A percentile compares a stretch with the other conserved stretches of the same genome.
Evolutionary conservation across 768 basidiomycete genomes (phyloP).

Genomic region (Vararia minispora): DNA sequence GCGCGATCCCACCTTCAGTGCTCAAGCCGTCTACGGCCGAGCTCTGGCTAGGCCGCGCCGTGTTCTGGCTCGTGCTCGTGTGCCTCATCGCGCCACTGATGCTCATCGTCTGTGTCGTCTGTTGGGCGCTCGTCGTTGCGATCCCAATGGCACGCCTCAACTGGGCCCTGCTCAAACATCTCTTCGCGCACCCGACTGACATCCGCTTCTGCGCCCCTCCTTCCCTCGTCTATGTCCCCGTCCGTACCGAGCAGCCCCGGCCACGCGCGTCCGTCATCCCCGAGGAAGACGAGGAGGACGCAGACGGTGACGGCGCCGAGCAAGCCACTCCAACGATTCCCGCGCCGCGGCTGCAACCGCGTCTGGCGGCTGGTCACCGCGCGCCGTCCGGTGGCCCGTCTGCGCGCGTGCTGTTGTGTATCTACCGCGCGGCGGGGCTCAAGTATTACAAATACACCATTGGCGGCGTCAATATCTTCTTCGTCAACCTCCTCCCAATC

Average conservation of each 20-base stretch:
- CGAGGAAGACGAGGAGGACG: slow-evolving; percentile 18
- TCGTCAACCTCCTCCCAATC: slow-evolving; percentile 87
- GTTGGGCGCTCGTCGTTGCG: slow-evolving; percentile 92
- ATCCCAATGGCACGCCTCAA: slow-evolving; percentile 97
- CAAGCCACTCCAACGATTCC: slow-evolving; percentile 23
- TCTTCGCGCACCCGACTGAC: slow-evolving; percentile 66
- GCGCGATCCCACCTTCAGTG: slow-evolving; percentile 36
- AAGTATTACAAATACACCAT: slow-evolving; percentile 99
- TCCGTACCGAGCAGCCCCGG: too few species aligned
- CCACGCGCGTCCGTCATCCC: slow-evolving; percentile 19
- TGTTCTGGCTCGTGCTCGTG: slow-evolving; percentile 74
- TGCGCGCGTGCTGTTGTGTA: slow-evolving; percentile 89
- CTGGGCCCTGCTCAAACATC: slow-evolving; percentile 85
- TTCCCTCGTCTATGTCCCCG: slow-evolving; percentile 46
- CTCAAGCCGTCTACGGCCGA: slow-evolving; percentile 14
- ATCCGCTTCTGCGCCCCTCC: slow-evolving; percentile 93
- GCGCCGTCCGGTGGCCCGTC: slow-evolving; percentile 77
- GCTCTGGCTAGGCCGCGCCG: slow-evolving; percentile 56
- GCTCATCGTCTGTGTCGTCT: slow-evolving; percentile 76
- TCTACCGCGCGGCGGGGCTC: slow-evolving; percentile 80
- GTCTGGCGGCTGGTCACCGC: slow-evolving; percentile 77
- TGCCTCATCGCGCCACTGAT: slow-evolving; percentile 81
- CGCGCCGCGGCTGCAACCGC: slow-evolving; percentile 59
- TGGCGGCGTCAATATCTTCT: slow-evolving; percentile 96
- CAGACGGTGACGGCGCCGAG: slow-evolving; percentile 12